These are phyloP conservation scores for Aspergillus sp. DNA, from an alignment of 2,329 filamentous ascomycete genomes.

Conservation along the genomic window DNA sequence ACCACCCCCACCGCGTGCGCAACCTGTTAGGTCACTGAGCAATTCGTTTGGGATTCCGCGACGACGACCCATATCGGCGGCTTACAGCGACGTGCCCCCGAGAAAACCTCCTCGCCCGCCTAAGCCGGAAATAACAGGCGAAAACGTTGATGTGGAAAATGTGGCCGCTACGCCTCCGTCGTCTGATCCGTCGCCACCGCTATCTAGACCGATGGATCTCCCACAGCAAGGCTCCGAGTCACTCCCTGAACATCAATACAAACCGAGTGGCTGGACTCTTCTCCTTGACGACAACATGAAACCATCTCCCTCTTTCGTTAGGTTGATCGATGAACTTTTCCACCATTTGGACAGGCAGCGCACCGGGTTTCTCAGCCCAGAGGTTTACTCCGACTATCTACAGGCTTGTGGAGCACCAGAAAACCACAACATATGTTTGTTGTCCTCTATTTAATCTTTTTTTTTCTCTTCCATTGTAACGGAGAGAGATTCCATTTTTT, in stretches of 20 bases:
- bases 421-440: constrained; percentile 5
- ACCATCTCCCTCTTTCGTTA: background rate
- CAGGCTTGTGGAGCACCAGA: constrained; percentile 9
- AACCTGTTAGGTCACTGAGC: background rate
- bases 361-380: constrained; percentile 3
- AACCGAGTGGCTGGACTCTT: background rate
- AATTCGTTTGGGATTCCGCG: background rate
- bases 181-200: background rate
- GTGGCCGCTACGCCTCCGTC: background rate
- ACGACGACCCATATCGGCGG: background rate
- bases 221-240: background rate
- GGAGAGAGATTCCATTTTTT: background rate
- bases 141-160: background rate
- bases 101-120: constrained; percentile 2
- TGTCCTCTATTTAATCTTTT: background rate
- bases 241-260: background rate
- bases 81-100: constrained; percentile 3
- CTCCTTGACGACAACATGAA: constrained; percentile 6
- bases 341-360: constrained; percentile 2
- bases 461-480: background rate
- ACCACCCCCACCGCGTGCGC: constrained; percentile 1
- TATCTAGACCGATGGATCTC: background rate
- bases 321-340: constrained; percentile 7
- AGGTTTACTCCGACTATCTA: constrained; percentile 4
- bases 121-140: background rate